phyloP scores from a whole-genome alignment of 768 basidiomycete species.

The Panaeolus papilionaceus region DNA sequence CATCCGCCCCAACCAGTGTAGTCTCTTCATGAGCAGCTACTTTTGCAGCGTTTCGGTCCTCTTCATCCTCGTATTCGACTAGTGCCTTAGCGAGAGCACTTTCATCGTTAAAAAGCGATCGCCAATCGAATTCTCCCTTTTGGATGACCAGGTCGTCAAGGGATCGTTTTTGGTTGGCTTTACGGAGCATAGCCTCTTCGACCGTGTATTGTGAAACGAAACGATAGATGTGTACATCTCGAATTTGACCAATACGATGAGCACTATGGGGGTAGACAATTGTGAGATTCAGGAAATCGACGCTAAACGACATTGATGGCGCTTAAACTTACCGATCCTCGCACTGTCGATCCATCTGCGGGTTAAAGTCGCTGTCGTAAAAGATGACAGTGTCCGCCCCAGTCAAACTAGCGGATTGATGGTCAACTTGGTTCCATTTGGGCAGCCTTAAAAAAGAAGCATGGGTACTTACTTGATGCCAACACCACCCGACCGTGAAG shows the following conservation, averaged over 20 bases:
- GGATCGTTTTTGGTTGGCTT: constrained; percentile 97
- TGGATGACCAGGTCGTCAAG: constrained; percentile 93
- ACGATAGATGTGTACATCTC: constrained; percentile 95
- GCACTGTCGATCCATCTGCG: constrained; percentile 97
- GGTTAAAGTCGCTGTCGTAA: constrained; percentile 97
- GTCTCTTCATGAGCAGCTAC: constrained; percentile 78
- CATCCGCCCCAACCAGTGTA: constrained; percentile 77
- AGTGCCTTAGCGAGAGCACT: constrained; percentile 73
- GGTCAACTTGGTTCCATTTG: constrained; percentile 27
- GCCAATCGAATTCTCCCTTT: constrained; percentile 95
- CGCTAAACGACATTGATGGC: neutral
- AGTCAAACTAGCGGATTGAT: constrained; percentile 58
- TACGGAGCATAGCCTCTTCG: constrained; percentile 95
- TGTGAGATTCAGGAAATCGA: neutral
- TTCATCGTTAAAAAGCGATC: constrained; percentile 76
- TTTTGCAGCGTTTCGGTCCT: constrained; percentile 83
- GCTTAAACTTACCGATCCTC: constrained; percentile 75
- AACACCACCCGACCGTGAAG: constrained; percentile 82
- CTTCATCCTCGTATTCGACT: constrained; percentile 86
- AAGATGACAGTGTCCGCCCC: constrained; percentile 97
- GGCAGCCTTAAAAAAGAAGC: constrained; percentile 15
- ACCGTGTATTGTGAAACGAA: constrained; percentile 91
- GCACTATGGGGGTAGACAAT: constrained; percentile 55
- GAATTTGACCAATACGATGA: constrained; percentile 97
- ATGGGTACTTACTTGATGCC: constrained; percentile 82